A percentile compares a stretch with the other conserved stretches of the same genome.
Conservation (phyloP, 2,329 filamentous ascomycete species). For the Nemania serpens region DNA sequence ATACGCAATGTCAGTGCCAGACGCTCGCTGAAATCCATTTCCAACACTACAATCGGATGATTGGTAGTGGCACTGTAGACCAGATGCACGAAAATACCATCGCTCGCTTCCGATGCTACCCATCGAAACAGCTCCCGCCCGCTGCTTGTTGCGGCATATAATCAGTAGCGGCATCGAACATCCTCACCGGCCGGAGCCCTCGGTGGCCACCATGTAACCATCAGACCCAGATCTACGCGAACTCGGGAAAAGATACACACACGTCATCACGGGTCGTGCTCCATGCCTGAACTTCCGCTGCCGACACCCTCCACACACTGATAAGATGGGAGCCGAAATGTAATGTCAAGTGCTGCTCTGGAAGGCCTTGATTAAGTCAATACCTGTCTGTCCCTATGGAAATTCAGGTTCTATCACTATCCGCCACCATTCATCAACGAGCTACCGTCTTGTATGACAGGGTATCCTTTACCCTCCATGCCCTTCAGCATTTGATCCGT, state of each 20-base stretch:
- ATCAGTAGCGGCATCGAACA: not conserved
- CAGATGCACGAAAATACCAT: constrained; percentile 19
- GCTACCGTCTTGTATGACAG: constrained; percentile 1
- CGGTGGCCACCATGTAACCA: constrained; percentile 11
- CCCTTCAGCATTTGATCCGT: constrained; percentile 10
- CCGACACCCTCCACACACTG: not conserved
- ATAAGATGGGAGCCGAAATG: too few species aligned
- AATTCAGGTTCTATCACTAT: constrained; percentile 3
- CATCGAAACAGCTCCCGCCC: not conserved
- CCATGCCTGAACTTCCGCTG: too few species aligned
- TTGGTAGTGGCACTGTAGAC: not conserved
- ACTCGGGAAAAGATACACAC: not conserved
- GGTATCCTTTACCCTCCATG: constrained; percentile 4
- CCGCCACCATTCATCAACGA: not conserved
- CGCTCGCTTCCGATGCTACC: constrained; percentile 17
- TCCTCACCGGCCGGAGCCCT: not conserved
- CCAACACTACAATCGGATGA: not conserved
- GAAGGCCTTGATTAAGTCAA: not conserved
- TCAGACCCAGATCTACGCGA: not conserved
- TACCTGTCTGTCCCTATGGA: constrained; percentile 4
- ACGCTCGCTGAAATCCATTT: too few species aligned
- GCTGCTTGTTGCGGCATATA: not conserved
- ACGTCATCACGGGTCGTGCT: constrained; percentile 3
- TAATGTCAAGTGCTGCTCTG: not conserved
- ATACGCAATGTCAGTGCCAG: too few species aligned